These are phyloP conservation scores for Calophaca sinica DNA, from an alignment of 306 rosid species.

Conservation along the genomic window DNA sequence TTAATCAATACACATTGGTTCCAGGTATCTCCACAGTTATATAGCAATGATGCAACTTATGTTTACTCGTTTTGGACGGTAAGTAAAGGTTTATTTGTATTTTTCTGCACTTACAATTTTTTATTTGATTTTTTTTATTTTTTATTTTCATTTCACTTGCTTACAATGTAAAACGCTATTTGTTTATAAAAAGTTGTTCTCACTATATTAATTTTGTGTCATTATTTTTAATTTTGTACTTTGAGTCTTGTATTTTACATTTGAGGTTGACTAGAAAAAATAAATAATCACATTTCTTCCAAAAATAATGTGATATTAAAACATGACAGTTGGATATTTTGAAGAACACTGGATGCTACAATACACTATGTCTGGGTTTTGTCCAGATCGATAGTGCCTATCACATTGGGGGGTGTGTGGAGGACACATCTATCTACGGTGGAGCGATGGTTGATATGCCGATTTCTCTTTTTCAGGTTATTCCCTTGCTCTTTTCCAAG, in stretches of 20 bases:
- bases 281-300: neutral
- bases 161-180: neutral
- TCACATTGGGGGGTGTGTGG: neutral
- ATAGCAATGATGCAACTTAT: neutral
- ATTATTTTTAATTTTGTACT: no score
- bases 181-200: no score
- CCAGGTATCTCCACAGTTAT: neutral
- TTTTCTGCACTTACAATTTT: no score
- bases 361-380: neutral
- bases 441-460: rapidly evolving
- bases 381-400: neutral
- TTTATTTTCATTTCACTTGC: neutral
- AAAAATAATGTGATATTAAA: neutral
- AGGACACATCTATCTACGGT: neutral
- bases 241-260: no score
- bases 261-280: no score
- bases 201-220: no score
- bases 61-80: neutral
- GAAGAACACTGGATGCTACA: slow-evolving; percentile 23
- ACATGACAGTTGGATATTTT: slow-evolving; percentile 18
- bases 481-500: neutral
- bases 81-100: neutral
- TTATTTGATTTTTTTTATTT: no score
- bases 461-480: neutral
- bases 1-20: no score